These are phyloP conservation scores for Botrytis sinoallii DNA, from an alignment of 2,329 filamentous ascomycete species.

Conservation along the genomic window DNA sequence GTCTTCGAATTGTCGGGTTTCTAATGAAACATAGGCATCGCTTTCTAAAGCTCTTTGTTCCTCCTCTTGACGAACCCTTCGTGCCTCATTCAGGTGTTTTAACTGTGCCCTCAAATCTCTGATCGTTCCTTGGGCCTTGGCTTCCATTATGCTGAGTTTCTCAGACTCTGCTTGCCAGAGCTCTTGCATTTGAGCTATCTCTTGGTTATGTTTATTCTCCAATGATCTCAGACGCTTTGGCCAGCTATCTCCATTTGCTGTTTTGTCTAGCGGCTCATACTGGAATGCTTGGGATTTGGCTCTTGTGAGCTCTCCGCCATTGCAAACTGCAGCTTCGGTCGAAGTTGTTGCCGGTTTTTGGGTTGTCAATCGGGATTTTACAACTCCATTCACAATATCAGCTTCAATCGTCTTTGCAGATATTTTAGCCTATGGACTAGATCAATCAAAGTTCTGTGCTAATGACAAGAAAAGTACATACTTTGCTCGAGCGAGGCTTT, in stretches of 20 bases:
- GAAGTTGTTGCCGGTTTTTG: background rate
- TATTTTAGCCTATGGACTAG: background rate
- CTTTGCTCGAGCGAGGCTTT: background rate
- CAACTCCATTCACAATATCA: too few species aligned
- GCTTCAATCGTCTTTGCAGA: background rate
- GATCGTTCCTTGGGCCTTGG: background rate
- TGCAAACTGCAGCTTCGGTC: background rate
- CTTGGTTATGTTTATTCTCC: background rate
- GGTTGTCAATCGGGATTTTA: background rate
- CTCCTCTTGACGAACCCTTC: background rate
- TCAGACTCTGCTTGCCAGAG: slow-evolving; percentile 15
- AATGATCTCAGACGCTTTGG: background rate
- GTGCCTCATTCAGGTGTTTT: slow-evolving; percentile 10
- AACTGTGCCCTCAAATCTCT: background rate
- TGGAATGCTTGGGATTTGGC: background rate
- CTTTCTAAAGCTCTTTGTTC: background rate
- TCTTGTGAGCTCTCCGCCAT: background rate
- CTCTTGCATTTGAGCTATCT: slow-evolving; percentile 6
- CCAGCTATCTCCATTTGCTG: background rate
- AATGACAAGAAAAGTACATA: background rate
- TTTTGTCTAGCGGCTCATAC: background rate
- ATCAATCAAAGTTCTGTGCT: background rate
- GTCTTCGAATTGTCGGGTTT: background rate
- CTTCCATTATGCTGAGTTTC: background rate
- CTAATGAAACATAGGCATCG: background rate